Evolutionary conservation across 352 stramenopile species (phyloP).

Genomic region (Phytophthora palmivora): DNA sequence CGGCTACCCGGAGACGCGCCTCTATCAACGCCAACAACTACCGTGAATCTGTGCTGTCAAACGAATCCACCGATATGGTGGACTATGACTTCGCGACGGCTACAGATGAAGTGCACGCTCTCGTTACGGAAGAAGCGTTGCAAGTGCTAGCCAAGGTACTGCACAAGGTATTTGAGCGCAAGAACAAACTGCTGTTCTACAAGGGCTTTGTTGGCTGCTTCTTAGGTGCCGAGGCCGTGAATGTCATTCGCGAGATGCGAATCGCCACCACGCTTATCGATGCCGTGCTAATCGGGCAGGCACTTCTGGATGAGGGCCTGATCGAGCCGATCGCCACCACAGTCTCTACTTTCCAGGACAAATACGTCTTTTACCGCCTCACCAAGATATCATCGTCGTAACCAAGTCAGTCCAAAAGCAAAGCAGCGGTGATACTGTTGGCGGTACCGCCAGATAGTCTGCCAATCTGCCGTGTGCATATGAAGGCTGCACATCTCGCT

Average conservation of each 20-base stretch:
- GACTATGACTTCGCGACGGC: constrained; percentile 83
- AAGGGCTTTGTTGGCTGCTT: constrained; percentile 87
- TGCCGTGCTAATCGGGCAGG: constrained; percentile 82
- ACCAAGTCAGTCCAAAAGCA: constrained; percentile 19
- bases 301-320: constrained; percentile 77
- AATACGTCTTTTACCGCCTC: constrained; percentile 89
- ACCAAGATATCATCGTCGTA: constrained; percentile 52
- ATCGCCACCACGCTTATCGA: constrained; percentile 78
- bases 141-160: constrained; percentile 70
- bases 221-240: constrained; percentile 84
- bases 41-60: constrained; percentile 76
- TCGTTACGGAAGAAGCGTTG: constrained; percentile 84
- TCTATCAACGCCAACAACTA: constrained; percentile 78
- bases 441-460: constrained; percentile 1
- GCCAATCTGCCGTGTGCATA: constrained; percentile 17
- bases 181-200: constrained; percentile 90
- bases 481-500: constrained; percentile 27
- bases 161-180: constrained; percentile 86
- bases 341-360: constrained; percentile 85
- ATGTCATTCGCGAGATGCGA: constrained; percentile 80
- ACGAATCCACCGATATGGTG: constrained; percentile 57
- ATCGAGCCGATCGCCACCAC: constrained; percentile 80
- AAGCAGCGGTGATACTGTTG: constrained; percentile 18
- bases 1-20: constrained; percentile 37
- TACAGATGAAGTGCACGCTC: constrained; percentile 80